Conservation (phyloP, 2,329 filamentous ascomycete genomes). For the Alternaria triticina region DNA sequence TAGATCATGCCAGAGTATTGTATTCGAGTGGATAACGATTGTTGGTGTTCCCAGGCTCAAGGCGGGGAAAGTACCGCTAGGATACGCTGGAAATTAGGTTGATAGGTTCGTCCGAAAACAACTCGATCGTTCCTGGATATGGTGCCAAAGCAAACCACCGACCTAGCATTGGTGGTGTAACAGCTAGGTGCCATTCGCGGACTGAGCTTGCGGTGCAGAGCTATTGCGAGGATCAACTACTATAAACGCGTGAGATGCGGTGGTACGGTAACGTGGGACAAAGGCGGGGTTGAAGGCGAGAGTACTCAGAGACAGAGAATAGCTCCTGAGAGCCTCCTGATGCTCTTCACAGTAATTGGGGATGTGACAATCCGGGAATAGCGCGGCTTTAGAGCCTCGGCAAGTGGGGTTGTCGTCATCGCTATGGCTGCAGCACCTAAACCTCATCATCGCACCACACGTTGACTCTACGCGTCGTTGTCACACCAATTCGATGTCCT, state of each 20-base stretch:
- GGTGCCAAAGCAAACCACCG: background rate
- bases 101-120: background rate
- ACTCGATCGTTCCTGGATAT: background rate
- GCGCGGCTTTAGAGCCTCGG: constrained; percentile 8
- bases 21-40: background rate
- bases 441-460: background rate
- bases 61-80: background rate
- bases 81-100: background rate
- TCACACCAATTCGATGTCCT: background rate
- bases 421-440: background rate
- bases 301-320: background rate
- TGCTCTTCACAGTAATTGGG: background rate
- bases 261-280: background rate
- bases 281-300: background rate
- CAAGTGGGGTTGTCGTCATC: constrained; percentile 6
- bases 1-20: background rate
- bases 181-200: background rate
- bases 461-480: background rate
- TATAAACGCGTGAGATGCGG: background rate
- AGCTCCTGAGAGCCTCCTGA: background rate
- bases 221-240: background rate
- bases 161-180: background rate
- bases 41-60: background rate
- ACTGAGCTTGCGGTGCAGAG: background rate
- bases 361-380: background rate